Evolutionary conservation across 352 stramenopile species (phyloP), one percentile per base, ranked within the genome.

Genomic region (Phytophthora hybrid): DNA sequence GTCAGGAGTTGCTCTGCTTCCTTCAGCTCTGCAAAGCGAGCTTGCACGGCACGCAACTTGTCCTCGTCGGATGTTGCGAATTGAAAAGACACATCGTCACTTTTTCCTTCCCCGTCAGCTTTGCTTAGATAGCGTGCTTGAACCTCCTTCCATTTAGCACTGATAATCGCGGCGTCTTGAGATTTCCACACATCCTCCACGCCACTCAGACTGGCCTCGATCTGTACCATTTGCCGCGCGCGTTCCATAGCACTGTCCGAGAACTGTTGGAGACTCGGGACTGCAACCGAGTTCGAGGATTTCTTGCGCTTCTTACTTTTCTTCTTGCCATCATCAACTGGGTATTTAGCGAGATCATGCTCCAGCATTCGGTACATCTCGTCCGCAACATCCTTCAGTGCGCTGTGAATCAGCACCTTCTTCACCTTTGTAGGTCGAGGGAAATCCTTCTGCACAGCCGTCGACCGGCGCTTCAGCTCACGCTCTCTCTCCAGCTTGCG

Each of bases 251-350:
- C 81, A n/a, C 73, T 82, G 51, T 96, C 88, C 1, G 82, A 77
- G 52, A 95, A 92, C 37, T 79, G 51, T 7, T 81, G 31, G 1
- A 93, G 67, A 5, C 41, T 54, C 2, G 81, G 74, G 4, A 77
- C 66, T 21, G 63, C 66, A 34, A 47, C 65, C 6, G 66, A 19
- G 10, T 66, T 67, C 6, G 78, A 55, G 2, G 71, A 72, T 69
- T 92, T 94, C 62, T 92, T 93, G 56, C 72, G 74, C 55, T 93
- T 92, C 62, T 91, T 93, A 29, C 47, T 91, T 56, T 88, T 89
- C 57, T 88, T 78, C 23, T 76, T 72, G 49, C 68, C 63, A 54
- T 81, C 56, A 9, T 82, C 66, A 1, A 75, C 47, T 0, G 85
- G 87, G 46, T 89, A 81, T 64, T 83, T 82, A n/a, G 56, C 77